A percentile compares a stretch with the other conserved stretches of the same genome.
Evolutionary conservation across 1,284 basidiomycete genomes (phyloP).

Genomic region (Ceratorhiza oryzae-sativae): DNA sequence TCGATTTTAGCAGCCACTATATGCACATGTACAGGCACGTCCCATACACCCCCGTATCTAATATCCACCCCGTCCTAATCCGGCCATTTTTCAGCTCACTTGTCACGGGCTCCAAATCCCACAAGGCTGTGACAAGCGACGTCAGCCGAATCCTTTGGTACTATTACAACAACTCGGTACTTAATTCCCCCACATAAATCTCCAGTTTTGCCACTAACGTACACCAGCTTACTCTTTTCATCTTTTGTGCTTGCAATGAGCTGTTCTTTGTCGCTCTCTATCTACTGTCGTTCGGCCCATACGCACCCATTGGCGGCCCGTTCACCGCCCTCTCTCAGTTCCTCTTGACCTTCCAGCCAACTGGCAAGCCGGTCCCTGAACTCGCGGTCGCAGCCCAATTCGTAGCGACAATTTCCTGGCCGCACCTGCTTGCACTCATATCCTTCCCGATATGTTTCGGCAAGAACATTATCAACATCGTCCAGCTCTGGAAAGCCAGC

Average conservation of each 20-base stretch:
- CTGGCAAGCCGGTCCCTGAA: slow-evolving; percentile 44
- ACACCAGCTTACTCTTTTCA: slow-evolving; percentile 79
- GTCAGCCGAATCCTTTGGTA: slow-evolving; percentile 90
- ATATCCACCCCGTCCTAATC: neutral
- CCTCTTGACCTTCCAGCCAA: slow-evolving; percentile 40
- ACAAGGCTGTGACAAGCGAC: slow-evolving; percentile 90
- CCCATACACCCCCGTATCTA: neutral
- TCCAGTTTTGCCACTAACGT: slow-evolving; percentile 17
- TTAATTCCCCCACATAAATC: slow-evolving; percentile 47
- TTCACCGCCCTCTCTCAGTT: slow-evolving; percentile 45
- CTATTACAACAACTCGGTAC: slow-evolving; percentile 92
- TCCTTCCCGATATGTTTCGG: slow-evolving; percentile 76
- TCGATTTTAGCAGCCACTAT: slow-evolving; percentile 98
- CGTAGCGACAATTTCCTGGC: slow-evolving; percentile 70
- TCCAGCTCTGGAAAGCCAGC: slow-evolving; percentile 98
- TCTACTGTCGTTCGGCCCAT: slow-evolving; percentile 84
- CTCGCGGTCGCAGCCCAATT: slow-evolving; percentile 47
- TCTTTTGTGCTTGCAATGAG: slow-evolving; percentile 97
- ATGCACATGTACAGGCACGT: slow-evolving; percentile 99
- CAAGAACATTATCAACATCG: slow-evolving; percentile 95
- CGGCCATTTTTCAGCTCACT: slow-evolving; percentile 70
- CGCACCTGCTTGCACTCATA: slow-evolving; percentile 73
- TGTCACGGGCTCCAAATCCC: slow-evolving; percentile 88
- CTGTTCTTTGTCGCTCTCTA: slow-evolving; percentile 96
- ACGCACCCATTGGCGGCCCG: slow-evolving; percentile 61